Conservation (phyloP, 2,329 filamentous ascomycete genomes). For the Lasiodiplodia sp. region DNA sequence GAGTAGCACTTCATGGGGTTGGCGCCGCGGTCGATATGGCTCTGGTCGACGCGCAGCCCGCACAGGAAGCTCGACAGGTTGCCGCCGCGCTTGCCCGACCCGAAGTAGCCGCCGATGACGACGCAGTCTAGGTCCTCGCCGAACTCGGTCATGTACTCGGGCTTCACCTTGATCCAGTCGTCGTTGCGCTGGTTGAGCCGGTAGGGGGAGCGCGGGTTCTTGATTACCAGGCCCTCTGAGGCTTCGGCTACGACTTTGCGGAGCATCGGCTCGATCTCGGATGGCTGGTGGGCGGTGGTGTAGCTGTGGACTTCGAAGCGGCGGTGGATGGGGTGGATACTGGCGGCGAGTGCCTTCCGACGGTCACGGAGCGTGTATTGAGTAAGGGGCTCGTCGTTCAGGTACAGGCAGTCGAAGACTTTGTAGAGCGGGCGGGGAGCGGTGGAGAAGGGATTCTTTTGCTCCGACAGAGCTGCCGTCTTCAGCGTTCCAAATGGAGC, state of each 20-base stretch:
- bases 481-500: conserved; percentile 93
- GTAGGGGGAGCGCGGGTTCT: conserved; percentile 90
- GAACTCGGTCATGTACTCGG: conserved; percentile 97
- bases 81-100: conserved; percentile 84
- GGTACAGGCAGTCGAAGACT: conserved; percentile 88
- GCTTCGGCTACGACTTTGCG: conserved; percentile 85
- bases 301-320: conserved; percentile 85
- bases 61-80: conserved; percentile 87
- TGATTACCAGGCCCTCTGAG: conserved; percentile 89
- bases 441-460: conserved; percentile 72
- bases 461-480: conserved; percentile 82
- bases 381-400: conserved; percentile 83
- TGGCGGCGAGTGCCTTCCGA: conserved; percentile 73
- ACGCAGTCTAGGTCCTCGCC: conserved; percentile 92
- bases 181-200: conserved; percentile 88
- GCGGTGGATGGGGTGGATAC: conserved; percentile 73
- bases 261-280: conserved; percentile 79
- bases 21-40: conserved; percentile 62
- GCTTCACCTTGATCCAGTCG: conserved; percentile 98
- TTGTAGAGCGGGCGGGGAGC: conserved; percentile 79
- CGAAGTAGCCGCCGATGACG: conserved; percentile 91
- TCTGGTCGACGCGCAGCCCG: conserved; percentile 77
- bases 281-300: conserved; percentile 68
- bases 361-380: conserved; percentile 84
- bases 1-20: conserved; percentile 82